These are phyloP conservation scores for Pichia sp. DNA, from an alignment of 1,139 yeast species.

Conservation along the genomic window DNA sequence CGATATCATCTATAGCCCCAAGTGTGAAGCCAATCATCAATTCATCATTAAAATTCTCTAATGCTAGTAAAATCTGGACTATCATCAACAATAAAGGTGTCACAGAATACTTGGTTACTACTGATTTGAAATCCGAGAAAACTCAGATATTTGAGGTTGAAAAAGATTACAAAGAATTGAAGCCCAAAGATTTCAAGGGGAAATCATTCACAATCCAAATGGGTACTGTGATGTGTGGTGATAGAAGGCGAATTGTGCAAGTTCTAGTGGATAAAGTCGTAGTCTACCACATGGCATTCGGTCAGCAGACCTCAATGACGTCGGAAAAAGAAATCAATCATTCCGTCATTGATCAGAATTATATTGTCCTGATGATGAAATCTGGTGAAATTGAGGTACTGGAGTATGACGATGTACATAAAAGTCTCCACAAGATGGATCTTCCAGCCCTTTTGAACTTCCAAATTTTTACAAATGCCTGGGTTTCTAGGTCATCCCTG, in stretches of 20 bases:
- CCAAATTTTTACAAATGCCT: constrained; percentile 61
- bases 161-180: constrained; percentile 58
- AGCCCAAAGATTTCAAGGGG: constrained; percentile 57
- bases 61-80: constrained; percentile 73
- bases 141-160: constrained; percentile 73
- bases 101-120: constrained; percentile 60
- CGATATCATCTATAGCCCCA: constrained; percentile 57
- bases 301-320: constrained; percentile 28
- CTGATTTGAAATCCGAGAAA: constrained; percentile 55
- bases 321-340: constrained; percentile 43
- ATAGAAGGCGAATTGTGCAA: constrained; percentile 62
- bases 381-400: constrained; percentile 50
- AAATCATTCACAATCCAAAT: constrained; percentile 62
- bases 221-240: constrained; percentile 25
- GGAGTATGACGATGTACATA: constrained; percentile 27
- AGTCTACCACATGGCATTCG: constrained; percentile 59
- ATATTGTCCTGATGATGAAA: constrained; percentile 44
- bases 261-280: constrained; percentile 62
- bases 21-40: constrained; percentile 58
- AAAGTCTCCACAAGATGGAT: constrained; percentile 20
- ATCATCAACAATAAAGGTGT: constrained; percentile 34
- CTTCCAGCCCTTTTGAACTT: constrained; percentile 23
- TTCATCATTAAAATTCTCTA: constrained; percentile 66
- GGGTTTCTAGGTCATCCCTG: constrained; percentile 40
- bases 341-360: constrained; percentile 45